Evolutionary conservation across 2,329 filamentous ascomycete species (phyloP).

Genomic region (Epichloe bromicola): DNA sequence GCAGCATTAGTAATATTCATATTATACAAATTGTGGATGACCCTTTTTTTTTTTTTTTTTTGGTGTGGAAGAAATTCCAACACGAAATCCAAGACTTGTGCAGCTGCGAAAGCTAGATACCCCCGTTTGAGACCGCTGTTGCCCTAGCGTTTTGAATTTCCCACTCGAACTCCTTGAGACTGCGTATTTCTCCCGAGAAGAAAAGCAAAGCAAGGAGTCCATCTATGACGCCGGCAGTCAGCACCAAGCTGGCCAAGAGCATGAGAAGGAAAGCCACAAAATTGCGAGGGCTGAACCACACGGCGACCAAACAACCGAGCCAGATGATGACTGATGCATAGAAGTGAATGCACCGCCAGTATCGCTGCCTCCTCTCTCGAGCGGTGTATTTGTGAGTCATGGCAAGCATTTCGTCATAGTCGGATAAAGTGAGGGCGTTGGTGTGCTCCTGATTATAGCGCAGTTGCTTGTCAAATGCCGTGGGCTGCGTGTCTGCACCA

Average conservation of each 20-base stretch:
- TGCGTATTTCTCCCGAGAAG: slow-evolving; percentile 68
- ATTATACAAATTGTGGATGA: not conserved
- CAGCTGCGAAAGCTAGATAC: not conserved
- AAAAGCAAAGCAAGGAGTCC: slow-evolving; percentile 81
- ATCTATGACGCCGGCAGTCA: slow-evolving; percentile 67
- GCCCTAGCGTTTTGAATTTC: slow-evolving; percentile 62
- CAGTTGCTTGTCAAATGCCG: slow-evolving; percentile 21
- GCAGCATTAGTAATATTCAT: slow-evolving; percentile 1
- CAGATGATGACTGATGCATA: slow-evolving; percentile 51
- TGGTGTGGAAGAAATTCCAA: too few species aligned
- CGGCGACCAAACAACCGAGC: slow-evolving; percentile 61
- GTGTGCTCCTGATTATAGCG: slow-evolving; percentile 12
- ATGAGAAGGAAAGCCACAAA: slow-evolving; percentile 72
- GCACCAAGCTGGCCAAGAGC: slow-evolving; percentile 63
- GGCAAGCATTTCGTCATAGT: slow-evolving; percentile 54
- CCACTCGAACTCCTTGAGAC: slow-evolving; percentile 85
- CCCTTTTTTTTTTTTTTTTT: not conserved
- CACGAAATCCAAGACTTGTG: not conserved
- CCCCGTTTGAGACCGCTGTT: slow-evolving; percentile 14
- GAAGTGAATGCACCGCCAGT: slow-evolving; percentile 64
- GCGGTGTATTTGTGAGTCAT: slow-evolving; percentile 54
- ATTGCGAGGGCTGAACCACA: slow-evolving; percentile 73
- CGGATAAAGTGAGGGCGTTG: slow-evolving; percentile 11
- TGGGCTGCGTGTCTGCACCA: slow-evolving; percentile 7
- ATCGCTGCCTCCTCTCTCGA: slow-evolving; percentile 61